These are phyloP conservation scores for Colletotrichum melonis DNA, from an alignment of 2,329 filamentous ascomycete species.

Conservation along the genomic window DNA sequence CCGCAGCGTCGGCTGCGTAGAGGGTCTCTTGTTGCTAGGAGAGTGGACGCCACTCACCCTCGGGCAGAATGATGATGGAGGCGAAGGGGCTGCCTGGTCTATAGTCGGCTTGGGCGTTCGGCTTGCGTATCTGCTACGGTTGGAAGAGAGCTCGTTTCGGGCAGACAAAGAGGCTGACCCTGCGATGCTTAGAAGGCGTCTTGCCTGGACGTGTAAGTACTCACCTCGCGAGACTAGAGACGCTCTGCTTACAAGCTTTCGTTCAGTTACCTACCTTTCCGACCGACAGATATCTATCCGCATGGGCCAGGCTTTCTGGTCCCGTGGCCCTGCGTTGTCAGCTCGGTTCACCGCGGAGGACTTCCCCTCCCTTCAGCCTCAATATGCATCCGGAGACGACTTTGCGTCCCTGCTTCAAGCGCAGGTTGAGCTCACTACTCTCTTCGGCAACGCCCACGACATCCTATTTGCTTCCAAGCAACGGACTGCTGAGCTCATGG, in stretches of 20 bases:
- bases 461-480: conserved; percentile 35
- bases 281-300: conserved; percentile 77
- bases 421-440: conserved; percentile 75
- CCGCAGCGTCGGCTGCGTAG: conserved; percentile 70
- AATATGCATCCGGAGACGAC: conserved; percentile 70
- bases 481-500: conserved; percentile 29
- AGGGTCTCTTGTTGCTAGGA: conserved; percentile 75
- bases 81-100: conserved; percentile 83
- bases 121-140: conserved; percentile 75
- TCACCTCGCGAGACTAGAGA: too few relatives aligned
- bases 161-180: conserved; percentile 8
- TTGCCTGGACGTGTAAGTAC: conserved; percentile 71
- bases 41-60: conserved; percentile 78
- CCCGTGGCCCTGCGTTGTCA: conserved; percentile 74
- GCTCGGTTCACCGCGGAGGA: conserved; percentile 73
- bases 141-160: conserved; percentile 56
- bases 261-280: conserved; percentile 33
- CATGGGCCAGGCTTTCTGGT: conserved; percentile 80
- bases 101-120: conserved; percentile 77
- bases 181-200: conserved; percentile 58
- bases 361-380: conserved; percentile 73
- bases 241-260: too few relatives aligned
- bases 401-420: conserved; percentile 77
- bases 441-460: conserved; percentile 46
- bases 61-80: conserved; percentile 61